phyloP scores from a whole-genome alignment of 1,284 basidiomycete species.

The Cryptococcus wingfieldii region DNA sequence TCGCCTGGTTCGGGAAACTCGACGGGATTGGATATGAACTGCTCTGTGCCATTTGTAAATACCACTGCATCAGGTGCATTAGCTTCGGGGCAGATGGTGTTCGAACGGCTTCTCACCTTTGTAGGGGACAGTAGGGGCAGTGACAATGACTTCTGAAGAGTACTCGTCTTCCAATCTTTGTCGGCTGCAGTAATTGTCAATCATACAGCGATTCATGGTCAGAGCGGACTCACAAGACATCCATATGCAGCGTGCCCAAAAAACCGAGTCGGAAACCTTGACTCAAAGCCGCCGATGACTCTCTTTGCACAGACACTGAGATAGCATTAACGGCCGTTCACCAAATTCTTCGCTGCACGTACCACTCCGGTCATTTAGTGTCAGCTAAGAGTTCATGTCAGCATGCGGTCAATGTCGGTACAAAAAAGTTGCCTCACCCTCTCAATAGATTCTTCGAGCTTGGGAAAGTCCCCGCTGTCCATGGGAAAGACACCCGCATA shows the following conservation, averaged over 20 bases:
- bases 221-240: conserved; percentile 56
- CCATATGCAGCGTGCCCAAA: conserved; percentile 93
- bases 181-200: conserved; percentile 39
- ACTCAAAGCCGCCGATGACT: conserved; percentile 88
- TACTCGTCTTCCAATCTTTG: conserved; percentile 97
- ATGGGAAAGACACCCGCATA: conserved; percentile 95
- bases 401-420: too few species aligned
- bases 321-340: conserved; percentile 77
- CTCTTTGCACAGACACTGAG: conserved; percentile 84
- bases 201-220: neutral
- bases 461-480: conserved; percentile 83
- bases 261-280: conserved; percentile 95
- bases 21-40: conserved; percentile 78
- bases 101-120: conserved; percentile 56
- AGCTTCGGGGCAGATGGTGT: neutral
- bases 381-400: conserved; percentile 23
- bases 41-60: conserved; percentile 63
- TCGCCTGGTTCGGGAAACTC: conserved; percentile 82
- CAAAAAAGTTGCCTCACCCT: conserved; percentile 55
- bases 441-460: conserved; percentile 93
- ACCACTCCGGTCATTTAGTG: conserved; percentile 44
- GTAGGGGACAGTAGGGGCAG: conserved; percentile 89
- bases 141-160: conserved; percentile 81
- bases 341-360: conserved; percentile 1
- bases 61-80: conserved; percentile 55